A percentile compares a stretch with the other conserved stretches of the same genome.
Evolutionary conservation across 495 filamentous ascomycete species (phyloP).

Genomic region (Lepraria neglecta): DNA sequence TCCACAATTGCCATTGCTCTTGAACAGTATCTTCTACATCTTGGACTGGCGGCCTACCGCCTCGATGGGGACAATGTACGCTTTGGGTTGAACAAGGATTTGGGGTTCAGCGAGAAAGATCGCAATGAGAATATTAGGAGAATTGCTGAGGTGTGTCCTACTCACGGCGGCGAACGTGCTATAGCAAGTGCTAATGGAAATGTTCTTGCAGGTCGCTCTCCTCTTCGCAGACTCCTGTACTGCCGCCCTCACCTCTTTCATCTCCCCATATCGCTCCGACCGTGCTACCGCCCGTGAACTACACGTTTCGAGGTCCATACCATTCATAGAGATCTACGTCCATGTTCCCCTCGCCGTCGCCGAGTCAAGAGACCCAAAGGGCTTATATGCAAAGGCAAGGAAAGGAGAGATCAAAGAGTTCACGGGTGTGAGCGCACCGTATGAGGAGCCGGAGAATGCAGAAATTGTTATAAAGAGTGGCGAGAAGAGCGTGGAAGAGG

Average conservation of each 20-base stretch:
- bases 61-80: slow-evolving; percentile 98
- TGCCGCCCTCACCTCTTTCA: slow-evolving; percentile 90
- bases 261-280: slow-evolving; percentile 87
- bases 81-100: slow-evolving; percentile 94
- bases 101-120: slow-evolving; percentile 88
- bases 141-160: slow-evolving; percentile 66
- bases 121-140: slow-evolving; percentile 95
- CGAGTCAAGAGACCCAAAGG: slow-evolving; percentile 95
- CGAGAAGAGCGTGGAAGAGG: slow-evolving; percentile 73
- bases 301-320: slow-evolving; percentile 61
- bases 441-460: slow-evolving; percentile 79
- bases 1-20: slow-evolving; percentile 93
- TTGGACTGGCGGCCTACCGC: slow-evolving; percentile 75
- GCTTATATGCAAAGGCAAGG: slow-evolving; percentile 92
- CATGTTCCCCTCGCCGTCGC: slow-evolving; percentile 83
- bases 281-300: slow-evolving; percentile 71
- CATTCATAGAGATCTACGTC: slow-evolving; percentile 90
- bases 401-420: slow-evolving; percentile 94
- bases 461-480: slow-evolving; percentile 81
- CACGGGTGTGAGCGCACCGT: slow-evolving; percentile 85
- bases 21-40: slow-evolving; percentile 88
- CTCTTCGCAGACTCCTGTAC: slow-evolving; percentile 87
- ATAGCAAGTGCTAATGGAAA: neutral
- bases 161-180: neutral
- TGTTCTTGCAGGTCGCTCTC: slow-evolving; percentile 64